Conservation (phyloP, 805 yeast genomes). For the Myxozyma neglecta region DNA sequence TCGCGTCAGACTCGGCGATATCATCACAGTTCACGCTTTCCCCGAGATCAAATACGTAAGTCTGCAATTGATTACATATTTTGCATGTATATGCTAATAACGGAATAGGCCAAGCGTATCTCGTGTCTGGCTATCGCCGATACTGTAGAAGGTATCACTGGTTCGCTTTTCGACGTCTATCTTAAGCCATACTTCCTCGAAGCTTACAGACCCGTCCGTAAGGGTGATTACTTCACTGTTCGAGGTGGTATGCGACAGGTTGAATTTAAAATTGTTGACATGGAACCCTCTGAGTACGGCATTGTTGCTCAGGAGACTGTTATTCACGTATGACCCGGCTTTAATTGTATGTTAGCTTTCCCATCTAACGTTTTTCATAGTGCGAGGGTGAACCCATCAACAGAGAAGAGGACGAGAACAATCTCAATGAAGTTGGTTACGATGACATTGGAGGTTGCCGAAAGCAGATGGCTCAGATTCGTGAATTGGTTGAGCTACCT, state of each 20-base stretch:
- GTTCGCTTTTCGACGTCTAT: slow-evolving; percentile 92
- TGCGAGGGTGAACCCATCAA: slow-evolving; percentile 99
- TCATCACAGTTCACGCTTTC: slow-evolving; percentile 88
- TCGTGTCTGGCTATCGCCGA: slow-evolving; percentile 96
- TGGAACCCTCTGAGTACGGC: slow-evolving; percentile 95
- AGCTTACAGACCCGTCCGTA: slow-evolving; percentile 97
- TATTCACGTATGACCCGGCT: slow-evolving; percentile 54
- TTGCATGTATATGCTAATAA: not conserved
- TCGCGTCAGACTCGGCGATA: slow-evolving; percentile 90
- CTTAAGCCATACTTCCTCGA: slow-evolving; percentile 97
- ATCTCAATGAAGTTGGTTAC: slow-evolving; percentile 94
- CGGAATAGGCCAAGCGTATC: slow-evolving; percentile 71
- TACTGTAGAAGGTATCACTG: slow-evolving; percentile 96
- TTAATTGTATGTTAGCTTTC: not conserved
- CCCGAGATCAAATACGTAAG: slow-evolving; percentile 86
- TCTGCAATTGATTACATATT: not conserved
- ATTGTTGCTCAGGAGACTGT: slow-evolving; percentile 98
- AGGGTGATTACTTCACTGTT: slow-evolving; percentile 93
- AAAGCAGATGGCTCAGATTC: slow-evolving; percentile 98
- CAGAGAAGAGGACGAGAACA: slow-evolving; percentile 97
- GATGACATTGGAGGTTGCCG: slow-evolving; percentile 99
- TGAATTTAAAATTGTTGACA: slow-evolving; percentile 96
- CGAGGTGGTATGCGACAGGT: slow-evolving; percentile 99
- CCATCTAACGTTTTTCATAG: not conserved
- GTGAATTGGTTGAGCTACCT: slow-evolving; percentile 97